Conservation (phyloP, 1,139 yeast species). For the Saccharomyces hybrid region DNA sequence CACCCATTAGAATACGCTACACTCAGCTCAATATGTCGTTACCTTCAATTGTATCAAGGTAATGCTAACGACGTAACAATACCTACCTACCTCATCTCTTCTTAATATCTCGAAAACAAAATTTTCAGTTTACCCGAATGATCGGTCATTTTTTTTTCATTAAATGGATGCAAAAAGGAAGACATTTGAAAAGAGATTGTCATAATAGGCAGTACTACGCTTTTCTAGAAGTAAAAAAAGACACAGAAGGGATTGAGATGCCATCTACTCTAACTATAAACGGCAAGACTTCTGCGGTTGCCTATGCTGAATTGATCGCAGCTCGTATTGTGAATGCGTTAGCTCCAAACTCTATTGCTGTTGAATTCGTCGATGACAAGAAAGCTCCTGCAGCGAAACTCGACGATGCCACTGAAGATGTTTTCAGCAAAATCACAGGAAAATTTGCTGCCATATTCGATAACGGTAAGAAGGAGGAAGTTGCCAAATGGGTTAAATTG, state of each 20-base stretch:
- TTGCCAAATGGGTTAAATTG: conserved; percentile 31
- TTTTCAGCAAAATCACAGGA: conserved; percentile 40
- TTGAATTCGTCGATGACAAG: conserved; percentile 64
- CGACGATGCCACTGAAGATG: conserved; percentile 33
- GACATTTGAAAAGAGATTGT: not conserved
- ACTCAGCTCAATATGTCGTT: not conserved
- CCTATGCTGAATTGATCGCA: conserved; percentile 72
- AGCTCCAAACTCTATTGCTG: conserved; percentile 46
- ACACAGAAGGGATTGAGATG: conserved; percentile 7
- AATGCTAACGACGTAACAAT: not conserved
- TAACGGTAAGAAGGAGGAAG: conserved; percentile 37
- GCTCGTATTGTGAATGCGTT: conserved; percentile 61
- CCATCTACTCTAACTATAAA: conserved; percentile 53
- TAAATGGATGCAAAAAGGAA: not conserved
- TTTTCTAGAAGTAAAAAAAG: not conserved
- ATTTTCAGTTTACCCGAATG: not conserved
- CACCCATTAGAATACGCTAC: conserved; percentile 10
- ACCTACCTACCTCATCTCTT: not conserved
- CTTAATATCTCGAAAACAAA: not conserved
- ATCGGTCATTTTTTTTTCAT: not conserved
- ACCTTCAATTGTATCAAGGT: not conserved
- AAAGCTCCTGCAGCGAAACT: conserved; percentile 36
- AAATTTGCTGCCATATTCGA: conserved; percentile 42
- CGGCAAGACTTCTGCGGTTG: conserved; percentile 76
- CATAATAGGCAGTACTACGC: not conserved